These are phyloP conservation scores for Paramecium primaurelia DNA, from an alignment of 73 alveolate species.

Conservation along the genomic window DNA sequence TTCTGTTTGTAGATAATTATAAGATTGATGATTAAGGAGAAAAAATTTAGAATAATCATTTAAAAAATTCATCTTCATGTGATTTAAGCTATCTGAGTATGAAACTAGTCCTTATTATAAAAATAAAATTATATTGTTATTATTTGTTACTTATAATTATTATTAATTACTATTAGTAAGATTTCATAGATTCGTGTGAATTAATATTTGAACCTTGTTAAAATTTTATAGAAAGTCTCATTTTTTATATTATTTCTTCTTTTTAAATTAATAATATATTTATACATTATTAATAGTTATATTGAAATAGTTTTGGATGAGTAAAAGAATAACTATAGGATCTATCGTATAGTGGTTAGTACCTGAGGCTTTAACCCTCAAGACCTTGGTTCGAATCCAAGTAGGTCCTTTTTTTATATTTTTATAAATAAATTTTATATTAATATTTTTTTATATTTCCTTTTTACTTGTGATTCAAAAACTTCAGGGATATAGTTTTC, in stretches of 20 bases:
- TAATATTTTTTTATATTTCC: background rate
- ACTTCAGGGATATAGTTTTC: background rate
- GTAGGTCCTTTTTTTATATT: slow-evolving; percentile 33
- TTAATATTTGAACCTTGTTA: too few species aligned
- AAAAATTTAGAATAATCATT: too few species aligned
- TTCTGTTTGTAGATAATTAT: too few species aligned
- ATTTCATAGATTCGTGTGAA: too few species aligned
- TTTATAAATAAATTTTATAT: background rate
- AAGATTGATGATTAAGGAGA: too few species aligned
- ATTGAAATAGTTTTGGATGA: background rate
- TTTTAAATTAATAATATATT: background rate
- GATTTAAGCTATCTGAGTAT: too few species aligned
- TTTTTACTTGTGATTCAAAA: background rate
- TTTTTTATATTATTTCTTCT: background rate
- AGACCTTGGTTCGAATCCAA: slow-evolving; percentile 61
- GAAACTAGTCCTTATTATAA: too few species aligned
- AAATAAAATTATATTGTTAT: too few species aligned
- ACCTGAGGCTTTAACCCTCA: slow-evolving; percentile 59
- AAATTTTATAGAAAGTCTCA: too few species aligned
- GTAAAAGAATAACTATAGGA: background rate
- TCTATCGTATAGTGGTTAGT: slow-evolving; percentile 49
- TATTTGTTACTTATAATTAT: too few species aligned
- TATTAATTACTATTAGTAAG: too few species aligned
- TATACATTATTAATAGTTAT: background rate
- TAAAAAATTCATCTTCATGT: too few species aligned